Conservation (phyloP, 352 stramenopile species). For the Phytopythium cucurbitacearum region DNA sequence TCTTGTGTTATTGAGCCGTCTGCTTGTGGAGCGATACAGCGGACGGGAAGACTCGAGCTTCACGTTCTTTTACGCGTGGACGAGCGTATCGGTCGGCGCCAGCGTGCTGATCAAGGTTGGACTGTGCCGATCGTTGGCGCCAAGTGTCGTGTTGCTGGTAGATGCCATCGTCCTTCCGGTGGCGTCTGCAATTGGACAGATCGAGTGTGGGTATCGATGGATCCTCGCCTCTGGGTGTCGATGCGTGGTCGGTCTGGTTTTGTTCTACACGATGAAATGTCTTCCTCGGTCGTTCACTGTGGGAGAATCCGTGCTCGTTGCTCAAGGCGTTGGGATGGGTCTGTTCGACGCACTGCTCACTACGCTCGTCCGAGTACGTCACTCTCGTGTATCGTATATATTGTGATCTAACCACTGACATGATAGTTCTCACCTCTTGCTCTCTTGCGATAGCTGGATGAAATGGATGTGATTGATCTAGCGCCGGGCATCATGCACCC, state of each 20-base stretch:
- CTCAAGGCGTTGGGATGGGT: slow-evolving; percentile 49
- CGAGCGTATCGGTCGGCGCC: slow-evolving; percentile 36
- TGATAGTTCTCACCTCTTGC: background rate
- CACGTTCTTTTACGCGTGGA: slow-evolving; percentile 59
- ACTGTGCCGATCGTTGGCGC: slow-evolving; percentile 27
- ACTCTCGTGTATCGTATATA: background rate
- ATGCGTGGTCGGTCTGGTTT: slow-evolving; percentile 23
- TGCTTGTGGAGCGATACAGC: slow-evolving; percentile 33
- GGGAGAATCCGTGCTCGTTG: slow-evolving; percentile 62
- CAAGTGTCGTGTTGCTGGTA: slow-evolving; percentile 30
- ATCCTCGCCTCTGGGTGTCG: slow-evolving; percentile 32
- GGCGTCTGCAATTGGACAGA: slow-evolving; percentile 14
- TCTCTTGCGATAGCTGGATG: slow-evolving; percentile 16
- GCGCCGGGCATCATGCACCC: slow-evolving; percentile 4
- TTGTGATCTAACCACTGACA: background rate
- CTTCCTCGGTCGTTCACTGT: slow-evolving; percentile 69
- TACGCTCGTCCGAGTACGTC: slow-evolving; percentile 32
- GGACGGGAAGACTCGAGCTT: slow-evolving; percentile 21
- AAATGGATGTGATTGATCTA: slow-evolving; percentile 16
- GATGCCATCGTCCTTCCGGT: slow-evolving; percentile 35
- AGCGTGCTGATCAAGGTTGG: slow-evolving; percentile 42
- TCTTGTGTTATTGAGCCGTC: slow-evolving; percentile 51
- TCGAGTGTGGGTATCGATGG: slow-evolving; percentile 29
- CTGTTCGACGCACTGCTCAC: slow-evolving; percentile 48
- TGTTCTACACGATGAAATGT: slow-evolving; percentile 34